Evolutionary conservation across 129 eudicot species (phyloP), one percentile per base, ranked within the genome.

Genomic region (Arctium lappa): DNA sequence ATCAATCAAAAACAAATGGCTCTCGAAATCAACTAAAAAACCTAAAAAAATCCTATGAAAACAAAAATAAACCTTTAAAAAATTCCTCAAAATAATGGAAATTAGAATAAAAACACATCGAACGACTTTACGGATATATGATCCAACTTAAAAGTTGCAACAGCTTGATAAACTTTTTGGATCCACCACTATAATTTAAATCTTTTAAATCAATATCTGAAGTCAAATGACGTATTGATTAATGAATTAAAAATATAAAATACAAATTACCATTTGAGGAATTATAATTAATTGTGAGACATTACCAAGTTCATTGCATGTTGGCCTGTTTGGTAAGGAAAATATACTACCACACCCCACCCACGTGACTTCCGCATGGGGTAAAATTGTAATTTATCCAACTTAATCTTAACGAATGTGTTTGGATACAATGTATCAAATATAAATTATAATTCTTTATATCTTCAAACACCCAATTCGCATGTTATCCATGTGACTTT

Each of bases 261-360:
- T 60, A 60, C 0, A 60, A 60, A 60, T 60, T n/a, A 60, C 68
- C 29, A 60, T 16, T 60, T 60, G 29, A 60, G 68, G 9, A 60
- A 60, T 16, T 60, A 60, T 60, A 60, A 60, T 66, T 66, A 8
- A 66, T 27, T 6, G 48, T 18, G 36, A 66, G 33, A 29, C 18
- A 33, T 4, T 68, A 38, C 40, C 75, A 79, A 79, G 32, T 79
- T 68, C 82, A 66, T 39, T 79, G 82, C 16, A 79, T 68, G 75
- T 66, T 79, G 82, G 65, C 65, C n/a, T 37, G 40, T 68, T 68
- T 27, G 44, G 82, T 79, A 40, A 40, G 2, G 75, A 79, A 68
- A 68, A 39, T 79, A 15, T 30, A 39, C 66, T 6, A 39, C 60
- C 40, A 22, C 30, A 30, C 36, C 81, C 40, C 74, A 79, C 40